Conservation (phyloP, 306 rosid genomes). For the Chamaecrista fasciculata region DNA sequence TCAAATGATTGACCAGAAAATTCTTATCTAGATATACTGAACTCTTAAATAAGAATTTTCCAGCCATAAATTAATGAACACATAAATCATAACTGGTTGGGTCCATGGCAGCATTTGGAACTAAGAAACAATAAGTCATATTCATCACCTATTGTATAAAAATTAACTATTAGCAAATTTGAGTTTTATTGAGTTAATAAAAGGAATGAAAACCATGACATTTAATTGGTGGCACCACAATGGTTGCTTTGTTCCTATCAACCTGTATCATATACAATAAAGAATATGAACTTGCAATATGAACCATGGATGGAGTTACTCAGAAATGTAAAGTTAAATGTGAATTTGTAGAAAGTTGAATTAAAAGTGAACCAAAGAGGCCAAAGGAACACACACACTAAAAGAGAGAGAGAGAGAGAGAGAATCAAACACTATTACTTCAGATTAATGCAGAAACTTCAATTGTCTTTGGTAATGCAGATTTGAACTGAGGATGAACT, state of each 20-base stretch:
- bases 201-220: background rate
- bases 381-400: no score
- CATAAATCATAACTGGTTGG: background rate
- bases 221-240: no score
- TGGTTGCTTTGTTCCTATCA: background rate
- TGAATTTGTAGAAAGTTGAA: background rate
- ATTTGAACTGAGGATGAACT: slow-evolving; percentile 19
- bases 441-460: background rate
- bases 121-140: background rate
- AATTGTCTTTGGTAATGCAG: background rate
- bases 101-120: background rate
- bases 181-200: background rate
- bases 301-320: background rate
- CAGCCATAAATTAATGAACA: background rate
- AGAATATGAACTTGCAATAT: background rate
- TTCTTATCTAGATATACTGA: background rate
- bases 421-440: background rate
- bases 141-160: background rate
- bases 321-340: background rate
- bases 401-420: background rate
- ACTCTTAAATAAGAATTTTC: slow-evolving; percentile 1
- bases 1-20: background rate
- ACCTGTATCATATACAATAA: background rate
- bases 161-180: background rate
- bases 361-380: background rate